Base-by-base conservation (phyloP, 2,329 filamentous ascomycete genomes). In the Pyrenophora tritici-repentis region DNA sequence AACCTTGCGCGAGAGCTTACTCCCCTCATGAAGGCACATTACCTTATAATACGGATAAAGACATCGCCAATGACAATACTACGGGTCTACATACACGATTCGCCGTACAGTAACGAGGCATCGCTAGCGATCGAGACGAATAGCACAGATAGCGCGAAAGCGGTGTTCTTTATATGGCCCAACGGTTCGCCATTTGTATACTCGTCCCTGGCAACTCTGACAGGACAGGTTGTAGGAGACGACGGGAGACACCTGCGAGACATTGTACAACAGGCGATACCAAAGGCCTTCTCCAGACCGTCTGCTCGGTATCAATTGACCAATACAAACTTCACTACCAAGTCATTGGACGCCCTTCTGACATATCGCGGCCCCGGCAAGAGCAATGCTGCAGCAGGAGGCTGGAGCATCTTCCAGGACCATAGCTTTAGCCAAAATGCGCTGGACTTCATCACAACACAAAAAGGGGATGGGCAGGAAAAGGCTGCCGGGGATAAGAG, bases 21-120 rank as follows among this genome's bases (percentile, higher is more conserved):
- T 1, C 89, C 90, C 1, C 82, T 94, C 51, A 83, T 92, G 61
- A 95, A 94, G 72, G 88, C 89, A 4, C 89, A 95, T 73, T 94
- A 90, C 71, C 87, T 90, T 62, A 83, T 94, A 53, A 86, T 88
- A 59, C 83, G 87, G n/a, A 87, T 89, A 45, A 79, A 82, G 45
- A 79, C 81, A 1, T 78, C 88, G n/a, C 84, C 89, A 0, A 76
- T 94, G 3, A 81, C 89, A 1, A 79, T 94, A 20, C 76, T 95
- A n/a, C 85, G 90, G 42, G 86, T 95, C 38, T 89, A 91, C 64
- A 83, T 92, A 51, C 78, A 91, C 56, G 88, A 94, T 69, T 90
- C 89, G 1, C 90, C 90, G 0, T 96, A 95, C 70, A 88, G 87
- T 61, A 75, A 73, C 13, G 79, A 79, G 42, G 69, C 74, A 29